Evolutionary conservation across 768 basidiomycete species (phyloP), one percentile per base, ranked within the genome.

Genomic region (Phanerochaete sordida): DNA sequence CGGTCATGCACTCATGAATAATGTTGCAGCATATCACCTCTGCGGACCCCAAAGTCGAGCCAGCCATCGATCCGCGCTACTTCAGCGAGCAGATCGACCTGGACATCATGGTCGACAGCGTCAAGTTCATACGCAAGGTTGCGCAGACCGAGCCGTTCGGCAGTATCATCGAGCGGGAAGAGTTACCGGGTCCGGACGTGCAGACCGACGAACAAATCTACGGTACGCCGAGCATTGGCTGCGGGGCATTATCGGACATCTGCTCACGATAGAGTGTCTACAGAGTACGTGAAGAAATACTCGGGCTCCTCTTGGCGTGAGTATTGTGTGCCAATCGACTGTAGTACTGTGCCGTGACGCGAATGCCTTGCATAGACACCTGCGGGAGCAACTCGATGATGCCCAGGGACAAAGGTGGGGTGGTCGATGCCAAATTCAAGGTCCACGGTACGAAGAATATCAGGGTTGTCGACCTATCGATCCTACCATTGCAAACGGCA

Each of bases 381-480:
- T 35, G 33, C n/a, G 37, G 54, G 6, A 37, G 30, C n/a, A 24
- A 24, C 37, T 56, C 54, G 5, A 75, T 81, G 70, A 67, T 80
- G 45, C 80, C 78, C 13, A 62, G 60, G 37, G 71, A 73, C 11
- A 64, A 74, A 21, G 66, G 66, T n/a, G 77, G 77, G 2, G 77
- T 78, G 27, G 77, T 79, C 11, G 73, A 56, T 37, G 2, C 3
- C 33, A 13, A 44, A 3, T 28, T 56, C 33, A 56, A 56, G 37
- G 71, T 75, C 0, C 72, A 69, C 61, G 79, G 79, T 9, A 79
- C 79, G 2, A 64, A 61, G 16, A 82, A 82, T 59, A 44, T 82
- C 27, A 76, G 81, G 7, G 78, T 83, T 23, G 78, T 72, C 9
- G 81, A 82, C 62, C 47, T 74, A 3, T 79, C 78, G 1, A 65